Base-by-base conservation (phyloP, 495 filamentous ascomycete species). In the Talaromyces wortmannii region DNA sequence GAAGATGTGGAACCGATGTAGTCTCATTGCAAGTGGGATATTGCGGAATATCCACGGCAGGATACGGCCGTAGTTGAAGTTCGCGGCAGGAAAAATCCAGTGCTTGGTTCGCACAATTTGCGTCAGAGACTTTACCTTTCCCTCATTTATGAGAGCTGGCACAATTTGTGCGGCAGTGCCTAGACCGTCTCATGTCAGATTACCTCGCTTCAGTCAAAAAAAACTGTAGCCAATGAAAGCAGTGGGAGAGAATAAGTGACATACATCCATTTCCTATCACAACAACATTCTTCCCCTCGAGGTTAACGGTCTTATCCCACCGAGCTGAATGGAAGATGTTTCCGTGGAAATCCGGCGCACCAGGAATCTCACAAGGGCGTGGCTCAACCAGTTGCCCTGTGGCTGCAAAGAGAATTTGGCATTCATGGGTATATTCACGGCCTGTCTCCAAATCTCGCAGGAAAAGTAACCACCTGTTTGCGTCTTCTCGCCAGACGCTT, bases 261-360 rank as follows among this genome's bases (percentile, higher is more conserved):
- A 42, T 47, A 70, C 64, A 73, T 55, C 63, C 72, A 56, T 69
- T 77, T 13, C 83, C 83, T 49, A 87, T 77, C 40, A 85, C 69
- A 16, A 77, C 77, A 7, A 84, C 78, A 10, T 76, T 75, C 60
- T 86, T 86, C 48, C 73, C 75, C n/a, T 72, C 53, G 56, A 78
- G 74, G 53, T 80, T 68, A 17, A 85, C 81, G 15, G 66, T 58
- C 48, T 78, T 69, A 33, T 82, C 73, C 84, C 83, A 87, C 47
- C 69, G 67, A 2, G 83, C 82, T 0, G 79, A 83, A 56, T 87
- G 83, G 53, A 86, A 75, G 5, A 84, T 58, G 4, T 57, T 55
- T 16, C 82, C 83, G 32, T 78, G 47, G 61, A 83, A 85, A 7
- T 46, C 55, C 3, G 74, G 58, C 15, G 74, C 61, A 7, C 72